Conservation (phyloP, 768 basidiomycete genomes). For the Candolleomyces efflorescens region DNA sequence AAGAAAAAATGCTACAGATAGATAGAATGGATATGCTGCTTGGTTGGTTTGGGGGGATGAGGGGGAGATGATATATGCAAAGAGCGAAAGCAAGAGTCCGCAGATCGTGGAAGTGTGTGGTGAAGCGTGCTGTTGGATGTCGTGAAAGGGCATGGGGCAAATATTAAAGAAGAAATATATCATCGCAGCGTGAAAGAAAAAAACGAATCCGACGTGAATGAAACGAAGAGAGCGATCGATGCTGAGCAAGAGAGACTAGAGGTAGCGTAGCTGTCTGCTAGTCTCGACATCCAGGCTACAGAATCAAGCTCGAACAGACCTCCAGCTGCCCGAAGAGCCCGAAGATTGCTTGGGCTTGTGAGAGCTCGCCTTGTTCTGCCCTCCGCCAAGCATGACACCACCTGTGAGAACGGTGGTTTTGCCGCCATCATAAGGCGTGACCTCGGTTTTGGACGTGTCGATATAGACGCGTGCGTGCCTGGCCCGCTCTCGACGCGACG, state of each 20-base stretch:
- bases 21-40: conserved; percentile 8
- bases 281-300: conserved; percentile 6
- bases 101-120: conserved; percentile 12
- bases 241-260: conserved; percentile 5
- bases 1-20: conserved; percentile 10
- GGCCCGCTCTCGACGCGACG: conserved; percentile 18
- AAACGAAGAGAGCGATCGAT: conserved; percentile 11
- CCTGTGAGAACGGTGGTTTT: conserved; percentile 87
- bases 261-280: conserved; percentile 6
- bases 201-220: conserved; percentile 5
- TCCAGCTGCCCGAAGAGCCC: conserved; percentile 48
- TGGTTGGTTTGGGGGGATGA: conserved; percentile 4
- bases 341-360: conserved; percentile 23
- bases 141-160: conserved; percentile 1
- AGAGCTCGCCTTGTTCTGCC: conserved; percentile 24
- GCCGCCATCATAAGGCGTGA: conserved; percentile 83
- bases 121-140: conserved; percentile 8
- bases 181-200: conserved; percentile 3
- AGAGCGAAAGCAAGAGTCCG: neutral
- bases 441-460: conserved; percentile 70
- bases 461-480: conserved; percentile 69
- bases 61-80: conserved; percentile 3
- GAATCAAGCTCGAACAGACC: conserved; percentile 45
- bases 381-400: conserved; percentile 79
- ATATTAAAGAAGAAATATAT: neutral